Base-by-base conservation (phyloP, 106 monocot genomes). In the Platanthera guangdongensis region DNA sequence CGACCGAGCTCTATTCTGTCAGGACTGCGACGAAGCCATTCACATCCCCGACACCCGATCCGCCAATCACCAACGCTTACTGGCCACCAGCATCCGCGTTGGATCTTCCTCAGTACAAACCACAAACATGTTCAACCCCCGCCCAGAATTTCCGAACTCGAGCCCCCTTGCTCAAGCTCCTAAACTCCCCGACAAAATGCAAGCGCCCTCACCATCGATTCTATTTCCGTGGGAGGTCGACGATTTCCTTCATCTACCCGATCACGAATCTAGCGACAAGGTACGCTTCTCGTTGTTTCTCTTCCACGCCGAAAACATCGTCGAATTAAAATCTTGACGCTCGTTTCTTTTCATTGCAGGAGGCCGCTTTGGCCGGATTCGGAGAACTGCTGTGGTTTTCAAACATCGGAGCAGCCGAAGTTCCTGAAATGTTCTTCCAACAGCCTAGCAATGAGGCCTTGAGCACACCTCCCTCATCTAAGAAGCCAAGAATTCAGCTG, bases 1-100 rank as follows among this genome's bases (percentile, higher is more conserved):
- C 79, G 95, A 96, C 51, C 80, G 95, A 74, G 95, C 95, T 30
- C 93, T 96, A 2, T 88, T 96, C 78, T 96, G 95, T 53, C 78
- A 81, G 12, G 84, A 87, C 47, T 96, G 95, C 71, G 93, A 96
- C 67, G 95, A 86, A 80, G 47, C 87, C 19, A 83, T 96, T 73
- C 95, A 96, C 46, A 72, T 93, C 6, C 74, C 85, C 6, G 90
- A 85, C 3, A 84, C 76, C 16, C 88, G 93, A 3, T 86, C 93
- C 6, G 95, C 90, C n/a, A 73, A 87, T 2, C 95, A 96, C 78
- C 95, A 96, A 52, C 88, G 95, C 13, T 77, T 89, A 51, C 85
- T 96, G 1, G 90, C 95, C 7, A 96, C 95, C 4, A 93, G 95
- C 18, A 93, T 96, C 62, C 83, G 87, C 22, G 89, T 96, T 0